Evolutionary conservation across 306 rosid species (phyloP), one percentile per base, ranked within the genome.

Genomic region (Quillaja saponaria): DNA sequence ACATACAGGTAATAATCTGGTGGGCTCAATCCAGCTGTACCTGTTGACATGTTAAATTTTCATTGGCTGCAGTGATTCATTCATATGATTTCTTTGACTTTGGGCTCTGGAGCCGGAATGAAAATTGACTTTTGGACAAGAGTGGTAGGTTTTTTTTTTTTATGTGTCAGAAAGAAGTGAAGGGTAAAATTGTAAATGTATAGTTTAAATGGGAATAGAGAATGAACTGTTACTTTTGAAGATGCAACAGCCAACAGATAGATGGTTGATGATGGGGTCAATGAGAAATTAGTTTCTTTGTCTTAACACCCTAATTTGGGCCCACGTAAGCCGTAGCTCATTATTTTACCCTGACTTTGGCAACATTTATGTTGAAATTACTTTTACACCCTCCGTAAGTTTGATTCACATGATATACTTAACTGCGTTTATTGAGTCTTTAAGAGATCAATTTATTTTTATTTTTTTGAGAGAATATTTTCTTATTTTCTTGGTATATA

Each of bases 61-160:
- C 33, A 78, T 72, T 78, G 80, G 84, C 5, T 6, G 13, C 4
- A 50, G 46, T 49, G 12, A 40, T 54, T 77, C 67, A 45, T 41
- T 12, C n/a, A 60, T 34, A 61, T 15, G 57, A 37, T 39, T 46
- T 65, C 66, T 68, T 78, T 83, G 81, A 83, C 75, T 45, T 66
- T 20, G 20, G 13, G 28, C 0, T 10, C 10, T 9, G 0, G 55
- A 50, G 61, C 35, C 70, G 14, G 67, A 58, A 63, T 13, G 18
- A 34, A 50, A 55, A 54, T 80, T 77, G 85, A 77, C 88, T 70
- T 76, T 37, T 56, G 48, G 81, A 71, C 85, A 71, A 69, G 18
- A 48, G 64, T 16, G 9, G 81, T 41, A 56, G 75, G 71, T 58
- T 48, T 56, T 67, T 66, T 28, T 13, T 3, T 8, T 13, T 18